phyloP scores from a whole-genome alignment of 257 asterid species.

The Nicotiana noctiflora region DNA sequence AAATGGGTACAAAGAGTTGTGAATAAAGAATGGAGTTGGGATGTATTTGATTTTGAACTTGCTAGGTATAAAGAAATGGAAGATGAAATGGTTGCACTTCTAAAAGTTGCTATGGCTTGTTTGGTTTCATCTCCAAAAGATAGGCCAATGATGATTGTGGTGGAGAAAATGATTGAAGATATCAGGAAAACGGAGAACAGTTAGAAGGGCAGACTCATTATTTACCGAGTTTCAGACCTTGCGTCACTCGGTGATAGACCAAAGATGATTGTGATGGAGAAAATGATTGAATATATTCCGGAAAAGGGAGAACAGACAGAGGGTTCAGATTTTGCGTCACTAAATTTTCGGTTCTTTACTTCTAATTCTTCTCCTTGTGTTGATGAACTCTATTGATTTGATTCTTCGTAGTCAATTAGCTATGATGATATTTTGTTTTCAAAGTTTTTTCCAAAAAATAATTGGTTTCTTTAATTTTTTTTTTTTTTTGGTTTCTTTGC shows the following conservation, averaged over 20 bases:
- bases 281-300: slow-evolving; percentile 25
- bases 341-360: background rate
- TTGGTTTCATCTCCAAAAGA: slow-evolving; percentile 26
- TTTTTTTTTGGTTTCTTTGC: background rate
- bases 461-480: background rate
- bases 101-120: slow-evolving; percentile 38
- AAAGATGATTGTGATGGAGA: slow-evolving; percentile 18
- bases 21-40: slow-evolving; percentile 33
- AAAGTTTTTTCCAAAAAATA: background rate
- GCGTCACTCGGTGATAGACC: slow-evolving; percentile 17
- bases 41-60: slow-evolving; percentile 36
- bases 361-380: background rate
- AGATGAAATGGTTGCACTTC: slow-evolving; percentile 29
- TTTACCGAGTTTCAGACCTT: background rate
- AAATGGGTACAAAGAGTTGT: slow-evolving; percentile 30
- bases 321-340: background rate
- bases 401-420: background rate
- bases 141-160: slow-evolving; percentile 30
- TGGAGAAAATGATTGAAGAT: slow-evolving; percentile 27
- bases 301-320: background rate
- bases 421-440: background rate
- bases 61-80: slow-evolving; percentile 33
- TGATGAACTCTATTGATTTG: background rate
- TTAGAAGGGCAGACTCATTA: background rate
- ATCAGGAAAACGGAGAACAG: background rate